Evolutionary conservation across 176 grass and related monocot genomes (phyloP), one percentile per base, ranked within the genome.

Genomic region (Olyra latifolia): DNA sequence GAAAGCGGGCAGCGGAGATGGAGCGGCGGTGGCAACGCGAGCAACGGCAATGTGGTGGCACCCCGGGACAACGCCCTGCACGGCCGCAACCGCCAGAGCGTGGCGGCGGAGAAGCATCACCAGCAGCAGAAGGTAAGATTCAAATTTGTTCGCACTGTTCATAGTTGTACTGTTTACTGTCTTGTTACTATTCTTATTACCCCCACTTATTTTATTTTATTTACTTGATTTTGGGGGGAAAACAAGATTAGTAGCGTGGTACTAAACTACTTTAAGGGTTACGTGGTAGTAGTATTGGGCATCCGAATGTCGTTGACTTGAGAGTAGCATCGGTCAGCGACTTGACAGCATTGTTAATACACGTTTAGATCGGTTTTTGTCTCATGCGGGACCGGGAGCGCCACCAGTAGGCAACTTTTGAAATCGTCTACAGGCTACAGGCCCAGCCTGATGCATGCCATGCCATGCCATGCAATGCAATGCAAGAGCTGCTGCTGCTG

Each of bases 281-380:
- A 35, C 32, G 32, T 35, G 32, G 32, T 4, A 35, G 56, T 64
- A 85, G 47, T 23, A n/a, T 58, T 60, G 87, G 39, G 48, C 65
- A 46, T 65, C 65, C 60, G 78, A 72, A 89, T 89, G 82, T 89
- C 72, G 83, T 82, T 86, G 83, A 89, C 88, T 60, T 59, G 57
- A n/a, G 57, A 27, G 82, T 49, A 77, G 24, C 17, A 14, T 35
- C 61, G 78, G 72, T 73, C 66, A 78, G 83, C 72, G 41, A 43
- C 19, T 86, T 82, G 78, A 55, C 70, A 57, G 46, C 55, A 85
- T 67, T 73, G 72, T 59, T 38, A 73, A 82, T 72, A 48, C 57
- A 66, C 6, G 66, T 73, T 72, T 76, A 40, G 19, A 58, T 17
- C 59, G 17, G 4, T 17, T 60, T 60, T 86, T 85, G 78, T 89